Base-by-base conservation (phyloP, 768 basidiomycete genomes). In the Rhodotorula kratochvilovae region DNA sequence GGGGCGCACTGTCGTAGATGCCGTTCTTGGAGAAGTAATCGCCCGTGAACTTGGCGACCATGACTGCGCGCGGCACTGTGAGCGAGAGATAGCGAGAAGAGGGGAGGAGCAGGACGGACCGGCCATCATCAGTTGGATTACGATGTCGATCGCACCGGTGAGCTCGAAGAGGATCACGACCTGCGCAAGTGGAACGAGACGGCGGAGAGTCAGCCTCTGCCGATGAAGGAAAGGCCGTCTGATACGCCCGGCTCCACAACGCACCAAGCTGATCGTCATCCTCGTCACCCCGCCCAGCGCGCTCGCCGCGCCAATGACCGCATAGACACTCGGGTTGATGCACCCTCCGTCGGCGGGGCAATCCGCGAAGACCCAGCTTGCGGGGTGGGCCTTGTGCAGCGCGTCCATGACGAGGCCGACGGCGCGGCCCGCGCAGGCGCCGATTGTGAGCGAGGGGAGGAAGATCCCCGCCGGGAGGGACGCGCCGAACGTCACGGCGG, bases 391-490 rank as follows among this genome's bases (percentile, higher is more conserved):
- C 77, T 83, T 85, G 76, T 90, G 90, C 66, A 90, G 77, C 81
- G 86, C 89, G 78, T 92, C 90, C 80, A 97, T 85, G 7, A 82
- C 77, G 61, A 96, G 86, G 42, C 95, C 94, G 58, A 93, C 77
- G 31, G 96, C 86, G 42, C 95, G 85, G 2, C 95, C 95, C 39
- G 90, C 90, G 78, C 92, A 95, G 0, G 94, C 93, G 36, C 95
- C 94, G n/a, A 96, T 92, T 23, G 81, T 92, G 16, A 98, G 86
- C 0, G 92, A 91, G 0, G 95, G 95, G 36, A 99, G 90, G 81
- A 99, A 97, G 74, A 99, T 94, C 10, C 95, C 95, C 17, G 93
- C 92, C 56, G 91, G 91, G 17, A 93, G 77, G 77, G 89, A 90
- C 82, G 95, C 91, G 13, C 95, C 96, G 71, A 97, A 97, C 0